A percentile compares a stretch with the other conserved stretches of the same genome.
Conservation (phyloP, 495 filamentous ascomycete species). For the Tuber indicum region DNA sequence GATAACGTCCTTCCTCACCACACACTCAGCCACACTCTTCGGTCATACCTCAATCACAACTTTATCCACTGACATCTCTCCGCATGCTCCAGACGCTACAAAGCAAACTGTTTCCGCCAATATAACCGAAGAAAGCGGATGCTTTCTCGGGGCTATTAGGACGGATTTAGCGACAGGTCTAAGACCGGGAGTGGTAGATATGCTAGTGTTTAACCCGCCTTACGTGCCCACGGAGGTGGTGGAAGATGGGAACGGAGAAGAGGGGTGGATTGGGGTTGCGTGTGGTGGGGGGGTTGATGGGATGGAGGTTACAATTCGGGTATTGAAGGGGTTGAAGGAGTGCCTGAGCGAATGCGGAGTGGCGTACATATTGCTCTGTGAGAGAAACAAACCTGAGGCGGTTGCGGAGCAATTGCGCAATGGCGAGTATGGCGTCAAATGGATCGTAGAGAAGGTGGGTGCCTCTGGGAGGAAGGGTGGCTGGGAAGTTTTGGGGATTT, state of each 20-base stretch:
- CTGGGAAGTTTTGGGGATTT: constrained; percentile 59
- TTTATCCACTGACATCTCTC: constrained; percentile 74
- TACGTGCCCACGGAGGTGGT: constrained; percentile 83
- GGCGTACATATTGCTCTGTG: constrained; percentile 83
- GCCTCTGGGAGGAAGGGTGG: constrained; percentile 77
- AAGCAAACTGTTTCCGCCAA: constrained; percentile 52
- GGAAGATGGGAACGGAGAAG: constrained; percentile 48
- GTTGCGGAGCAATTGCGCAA: constrained; percentile 60
- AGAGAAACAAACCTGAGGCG: constrained; percentile 71
- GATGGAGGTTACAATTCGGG: constrained; percentile 81
- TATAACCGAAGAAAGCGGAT: constrained; percentile 27
- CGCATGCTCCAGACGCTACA: constrained; percentile 67
- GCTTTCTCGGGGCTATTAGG: constrained; percentile 56
- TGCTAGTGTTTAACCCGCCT: constrained; percentile 92
- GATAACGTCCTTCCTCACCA: constrained; percentile 75
- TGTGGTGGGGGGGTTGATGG: constrained; percentile 85
- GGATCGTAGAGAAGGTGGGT: constrained; percentile 73
- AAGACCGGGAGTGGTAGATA: constrained; percentile 56
- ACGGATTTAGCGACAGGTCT: constrained; percentile 61
- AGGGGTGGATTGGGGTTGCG: constrained; percentile 60
- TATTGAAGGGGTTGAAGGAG: constrained; percentile 60
- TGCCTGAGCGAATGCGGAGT: constrained; percentile 63
- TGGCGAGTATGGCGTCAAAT: constrained; percentile 49
- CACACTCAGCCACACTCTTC: constrained; percentile 66
- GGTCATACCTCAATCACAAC: constrained; percentile 63